phyloP scores from a whole-genome alignment of 1,284 basidiomycete genomes.

The Cryptococcus sp. region DNA sequence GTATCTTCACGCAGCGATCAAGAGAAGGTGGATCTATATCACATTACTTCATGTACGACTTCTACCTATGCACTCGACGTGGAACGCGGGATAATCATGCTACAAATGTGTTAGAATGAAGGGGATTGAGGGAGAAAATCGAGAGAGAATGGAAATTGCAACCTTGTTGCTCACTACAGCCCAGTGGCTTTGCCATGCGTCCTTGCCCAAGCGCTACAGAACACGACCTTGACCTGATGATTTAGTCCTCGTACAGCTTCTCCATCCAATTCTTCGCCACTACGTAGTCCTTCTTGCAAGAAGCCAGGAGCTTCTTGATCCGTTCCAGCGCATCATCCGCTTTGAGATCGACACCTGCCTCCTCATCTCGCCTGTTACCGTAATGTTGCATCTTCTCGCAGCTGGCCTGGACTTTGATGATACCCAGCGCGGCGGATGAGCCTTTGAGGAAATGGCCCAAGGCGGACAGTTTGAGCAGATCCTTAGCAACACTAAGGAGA shows the following conservation, averaged over 20 bases:
- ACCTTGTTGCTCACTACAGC: too few relatives aligned
- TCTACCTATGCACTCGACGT: too few relatives aligned
- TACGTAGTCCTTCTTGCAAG: conserved; percentile 63
- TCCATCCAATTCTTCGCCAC: conserved; percentile 62
- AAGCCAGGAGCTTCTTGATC: conserved; percentile 61
- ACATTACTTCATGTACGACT: too few relatives aligned
- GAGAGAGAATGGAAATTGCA: too few relatives aligned
- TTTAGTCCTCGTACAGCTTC: conserved; percentile 55
- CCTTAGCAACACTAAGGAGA: conserved; percentile 58
- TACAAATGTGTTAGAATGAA: too few relatives aligned
- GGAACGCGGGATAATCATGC: background rate
- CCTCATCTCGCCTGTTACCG: conserved; percentile 60
- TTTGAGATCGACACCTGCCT: conserved; percentile 55
- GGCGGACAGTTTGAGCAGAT: conserved; percentile 67
- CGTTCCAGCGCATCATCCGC: conserved; percentile 64
- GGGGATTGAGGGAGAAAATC: too few relatives aligned
- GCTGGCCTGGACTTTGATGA: conserved; percentile 72
- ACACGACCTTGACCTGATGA: background rate
- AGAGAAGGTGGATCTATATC: background rate
- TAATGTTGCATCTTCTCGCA: conserved; percentile 90
- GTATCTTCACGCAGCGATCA: background rate
- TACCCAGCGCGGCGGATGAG: conserved; percentile 85
- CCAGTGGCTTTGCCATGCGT: too few relatives aligned
- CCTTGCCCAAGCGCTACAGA: background rate
- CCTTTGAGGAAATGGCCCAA: conserved; percentile 94